Evolutionary conservation across 2,329 filamentous ascomycete species (phyloP).

Genomic region (Claviceps paspali): DNA sequence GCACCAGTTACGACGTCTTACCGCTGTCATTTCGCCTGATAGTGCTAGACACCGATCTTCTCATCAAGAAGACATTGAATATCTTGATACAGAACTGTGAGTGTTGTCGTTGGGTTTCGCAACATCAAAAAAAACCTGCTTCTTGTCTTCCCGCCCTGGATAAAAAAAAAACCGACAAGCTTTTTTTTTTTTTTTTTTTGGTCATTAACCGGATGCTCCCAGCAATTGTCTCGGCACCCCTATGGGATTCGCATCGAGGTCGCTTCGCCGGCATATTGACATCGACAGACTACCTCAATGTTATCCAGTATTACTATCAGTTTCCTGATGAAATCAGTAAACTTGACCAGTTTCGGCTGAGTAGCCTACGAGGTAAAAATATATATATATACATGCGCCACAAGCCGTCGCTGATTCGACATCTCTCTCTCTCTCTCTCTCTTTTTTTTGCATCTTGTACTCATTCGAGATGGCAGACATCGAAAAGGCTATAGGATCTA

Average conservation of each 20-base stretch:
- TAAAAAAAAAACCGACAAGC: too few species aligned
- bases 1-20: constrained; percentile 94
- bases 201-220: too few species aligned
- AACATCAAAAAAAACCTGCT: too few species aligned
- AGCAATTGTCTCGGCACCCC: constrained; percentile 94
- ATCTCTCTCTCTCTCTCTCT: neutral
- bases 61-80: constrained; percentile 93
- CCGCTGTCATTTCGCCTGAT: constrained; percentile 93
- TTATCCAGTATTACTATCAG: constrained; percentile 98
- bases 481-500: constrained; percentile 82
- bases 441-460: neutral
- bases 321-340: constrained; percentile 79
- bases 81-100: constrained; percentile 91
- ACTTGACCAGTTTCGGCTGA: constrained; percentile 86
- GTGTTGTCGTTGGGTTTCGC: constrained; percentile 8
- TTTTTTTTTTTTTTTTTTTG: neutral
- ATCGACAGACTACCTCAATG: constrained; percentile 94
- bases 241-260: constrained; percentile 90
- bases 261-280: constrained; percentile 90
- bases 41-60: constrained; percentile 82
- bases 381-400: too few species aligned
- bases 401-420: neutral
- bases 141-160: too few species aligned
- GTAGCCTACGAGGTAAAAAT: constrained; percentile 77
- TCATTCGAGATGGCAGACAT: constrained; percentile 48